Evolutionary conservation across 164 flowering plant species (phyloP).

Genomic region (Cinnamomum chago): DNA sequence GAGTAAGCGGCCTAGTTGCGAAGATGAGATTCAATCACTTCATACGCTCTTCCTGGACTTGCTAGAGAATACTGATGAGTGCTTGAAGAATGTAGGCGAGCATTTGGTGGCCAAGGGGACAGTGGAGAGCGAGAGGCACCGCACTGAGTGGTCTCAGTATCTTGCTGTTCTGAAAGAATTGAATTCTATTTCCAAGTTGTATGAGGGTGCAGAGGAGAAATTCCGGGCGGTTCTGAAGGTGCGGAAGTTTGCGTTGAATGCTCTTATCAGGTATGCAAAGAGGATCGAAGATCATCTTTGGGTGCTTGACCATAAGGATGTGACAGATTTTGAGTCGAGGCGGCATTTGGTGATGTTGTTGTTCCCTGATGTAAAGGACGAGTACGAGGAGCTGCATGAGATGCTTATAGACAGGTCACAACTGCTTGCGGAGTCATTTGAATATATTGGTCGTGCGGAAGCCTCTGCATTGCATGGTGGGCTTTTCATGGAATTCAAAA

Average conservation of each 20-base stretch:
- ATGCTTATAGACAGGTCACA: conserved; percentile 90
- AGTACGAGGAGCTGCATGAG: conserved; percentile 75
- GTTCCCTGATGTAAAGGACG: conserved; percentile 80
- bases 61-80: conserved; percentile 36
- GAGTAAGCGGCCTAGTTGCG: conserved; percentile 13
- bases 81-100: conserved; percentile 45
- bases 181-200: conserved; percentile 48
- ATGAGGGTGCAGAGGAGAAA: conserved; percentile 40
- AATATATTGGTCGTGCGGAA: conserved; percentile 57
- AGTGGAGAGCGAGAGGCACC: conserved; percentile 23
- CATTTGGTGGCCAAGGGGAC: conserved; percentile 15
- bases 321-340: conserved; percentile 65
- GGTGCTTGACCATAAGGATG: conserved; percentile 70
- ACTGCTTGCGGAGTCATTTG: conserved; percentile 73
- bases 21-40: conserved; percentile 41
- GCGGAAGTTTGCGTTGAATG: conserved; percentile 39
- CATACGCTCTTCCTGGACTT: conserved; percentile 37
- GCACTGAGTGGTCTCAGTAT: conserved; percentile 40
- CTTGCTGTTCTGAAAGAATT: conserved; percentile 64
- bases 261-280: conserved; percentile 47
- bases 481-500: conserved; percentile 85
- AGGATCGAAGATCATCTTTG: conserved; percentile 62
- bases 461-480: conserved; percentile 50
- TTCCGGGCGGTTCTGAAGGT: conserved; percentile 41
- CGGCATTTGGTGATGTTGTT: conserved; percentile 72